Percentiles rank a stretch among this genome's conserved stretches.
phyloP scores from a whole-genome alignment of 192 early-diverging fungal species.

The Backusella liffmaniae region DNA sequence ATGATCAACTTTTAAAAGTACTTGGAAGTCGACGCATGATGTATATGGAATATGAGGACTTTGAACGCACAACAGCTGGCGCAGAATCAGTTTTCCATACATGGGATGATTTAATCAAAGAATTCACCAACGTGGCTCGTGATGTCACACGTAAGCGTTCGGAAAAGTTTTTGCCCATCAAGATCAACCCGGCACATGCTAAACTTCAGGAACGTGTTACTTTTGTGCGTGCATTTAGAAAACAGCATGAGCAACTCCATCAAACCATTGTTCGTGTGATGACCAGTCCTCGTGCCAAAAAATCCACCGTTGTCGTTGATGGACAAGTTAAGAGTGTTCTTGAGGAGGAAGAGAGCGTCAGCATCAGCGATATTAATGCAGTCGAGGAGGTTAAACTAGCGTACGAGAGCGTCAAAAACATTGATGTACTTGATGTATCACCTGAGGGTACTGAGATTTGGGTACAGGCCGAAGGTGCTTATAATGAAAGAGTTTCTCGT shows the following conservation, averaged over 20 bases:
- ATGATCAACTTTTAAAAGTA: slow-evolving; percentile 88
- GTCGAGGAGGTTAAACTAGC: slow-evolving; percentile 88
- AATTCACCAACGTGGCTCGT: slow-evolving; percentile 93
- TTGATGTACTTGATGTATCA: slow-evolving; percentile 95
- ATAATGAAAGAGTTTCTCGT: slow-evolving; percentile 92
- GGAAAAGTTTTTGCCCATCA: slow-evolving; percentile 96
- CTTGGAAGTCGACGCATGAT: slow-evolving; percentile 87
- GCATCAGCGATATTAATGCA: slow-evolving; percentile 69
- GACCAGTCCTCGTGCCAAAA: slow-evolving; percentile 49
- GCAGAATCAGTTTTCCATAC: slow-evolving; percentile 86
- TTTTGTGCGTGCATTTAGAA: slow-evolving; percentile 90
- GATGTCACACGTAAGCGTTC: slow-evolving; percentile 86
- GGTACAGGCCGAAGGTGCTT: slow-evolving; percentile 85
- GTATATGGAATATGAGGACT: slow-evolving; percentile 91
- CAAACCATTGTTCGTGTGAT: slow-evolving; percentile 95
- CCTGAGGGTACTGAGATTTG: slow-evolving; percentile 92
- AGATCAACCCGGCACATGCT: slow-evolving; percentile 87
- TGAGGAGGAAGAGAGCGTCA: slow-evolving; percentile 51
- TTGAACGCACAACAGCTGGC: slow-evolving; percentile 81
- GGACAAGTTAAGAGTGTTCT: slow-evolving; percentile 32
- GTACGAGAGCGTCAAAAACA: slow-evolving; percentile 87
- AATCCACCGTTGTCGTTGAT: slow-evolving; percentile 38
- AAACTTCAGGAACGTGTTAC: slow-evolving; percentile 91
- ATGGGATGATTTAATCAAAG: slow-evolving; percentile 96
- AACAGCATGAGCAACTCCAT: slow-evolving; percentile 98